Base-by-base conservation (phyloP, 2,329 filamentous ascomycete species). In the Albophoma yamanashiensis region DNA sequence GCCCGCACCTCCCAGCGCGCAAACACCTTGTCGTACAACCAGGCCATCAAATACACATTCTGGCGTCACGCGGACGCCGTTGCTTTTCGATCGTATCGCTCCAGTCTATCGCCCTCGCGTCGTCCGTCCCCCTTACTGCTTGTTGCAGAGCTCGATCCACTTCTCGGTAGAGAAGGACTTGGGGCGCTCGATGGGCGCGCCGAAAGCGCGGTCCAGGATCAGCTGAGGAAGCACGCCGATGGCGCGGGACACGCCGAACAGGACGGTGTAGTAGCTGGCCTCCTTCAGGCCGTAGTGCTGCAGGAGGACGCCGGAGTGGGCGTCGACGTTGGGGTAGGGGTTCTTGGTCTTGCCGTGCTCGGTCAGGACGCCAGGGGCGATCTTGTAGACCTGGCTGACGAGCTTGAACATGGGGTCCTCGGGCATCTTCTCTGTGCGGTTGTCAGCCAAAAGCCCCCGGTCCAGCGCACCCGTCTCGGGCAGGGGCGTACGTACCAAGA, bases 321-420 rank as follows among this genome's bases (percentile, higher is more conserved):
- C 92, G 74, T 97, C 93, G 73, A 97, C 92, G 83, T 97, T 97
- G 79, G 94, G 94, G 86, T 85, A 97, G 68, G 93, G 93, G 89
- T 97, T 97, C 90, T 97, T 97, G 84, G 93, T 97, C 91, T 99
- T 99, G 82, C 94, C 94, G 83, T 99, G 94, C 88, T 99, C 92
- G 67, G 94, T 99, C 76, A 99, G 84, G 71, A 99, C 94, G 73
- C 89, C 89, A 66, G 94, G 94, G 66, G 94, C 94, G 71, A 99
- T 97, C 91, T 99, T 99, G 90, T 97, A 99, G 70, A 99, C 94
- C 83, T 99, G 94, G 85, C 90, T 95, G 81, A 99, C 94, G 69
- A 99, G 90, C 87, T 99, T 92, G 91, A 97, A 99, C 92, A 99
- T 95, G 72, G 93, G 92, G 85, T 97, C 94, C 73, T 96, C 85